These are phyloP conservation scores for Naganishia friedmannii DNA, from an alignment of 768 basidiomycete genomes.

Conservation along the genomic window DNA sequence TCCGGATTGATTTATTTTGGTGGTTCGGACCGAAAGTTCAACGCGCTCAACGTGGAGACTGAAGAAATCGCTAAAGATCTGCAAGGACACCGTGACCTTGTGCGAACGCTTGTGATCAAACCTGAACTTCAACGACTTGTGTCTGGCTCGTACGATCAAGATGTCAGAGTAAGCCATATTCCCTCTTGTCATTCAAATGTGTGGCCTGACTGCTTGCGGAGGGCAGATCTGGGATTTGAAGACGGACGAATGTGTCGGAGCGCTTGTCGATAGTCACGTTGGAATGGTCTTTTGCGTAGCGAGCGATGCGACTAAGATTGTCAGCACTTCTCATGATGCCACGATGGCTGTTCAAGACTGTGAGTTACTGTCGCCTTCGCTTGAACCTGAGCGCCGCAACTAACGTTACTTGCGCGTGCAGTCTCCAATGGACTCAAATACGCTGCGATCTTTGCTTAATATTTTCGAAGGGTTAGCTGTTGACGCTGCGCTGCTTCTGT, in stretches of 20 bases:
- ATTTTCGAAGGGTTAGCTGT: neutral
- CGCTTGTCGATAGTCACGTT: conserved; percentile 10
- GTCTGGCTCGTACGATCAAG: conserved; percentile 18
- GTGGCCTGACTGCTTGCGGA: neutral
- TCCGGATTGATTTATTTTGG: conserved; percentile 12
- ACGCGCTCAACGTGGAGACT: conserved; percentile 16
- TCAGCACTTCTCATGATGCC: conserved; percentile 21
- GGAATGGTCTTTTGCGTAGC: conserved; percentile 19
- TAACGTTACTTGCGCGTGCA: neutral
- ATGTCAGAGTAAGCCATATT: conserved; percentile 16
- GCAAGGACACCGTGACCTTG: conserved; percentile 20
- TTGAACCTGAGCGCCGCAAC: neutral
- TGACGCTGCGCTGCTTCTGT: neutral
- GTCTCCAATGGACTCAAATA: conserved; percentile 22
- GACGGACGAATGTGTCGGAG: conserved; percentile 7
- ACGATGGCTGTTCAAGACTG: conserved; percentile 29
- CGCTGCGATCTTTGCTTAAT: conserved; percentile 18
- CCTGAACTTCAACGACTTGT: neutral
- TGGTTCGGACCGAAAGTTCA: conserved; percentile 16
- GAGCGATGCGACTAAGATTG: conserved; percentile 28
- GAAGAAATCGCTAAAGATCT: conserved; percentile 14
- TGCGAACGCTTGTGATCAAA: conserved; percentile 24
- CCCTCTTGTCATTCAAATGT: neutral
- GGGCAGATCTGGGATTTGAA: conserved; percentile 17
- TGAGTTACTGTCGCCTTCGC: neutral